Percentiles rank a stretch among this genome's conserved stretches.
These are phyloP conservation scores for Stenogyne calaminthoides DNA, from an alignment of 305 asterid species.

Conservation along the genomic window DNA sequence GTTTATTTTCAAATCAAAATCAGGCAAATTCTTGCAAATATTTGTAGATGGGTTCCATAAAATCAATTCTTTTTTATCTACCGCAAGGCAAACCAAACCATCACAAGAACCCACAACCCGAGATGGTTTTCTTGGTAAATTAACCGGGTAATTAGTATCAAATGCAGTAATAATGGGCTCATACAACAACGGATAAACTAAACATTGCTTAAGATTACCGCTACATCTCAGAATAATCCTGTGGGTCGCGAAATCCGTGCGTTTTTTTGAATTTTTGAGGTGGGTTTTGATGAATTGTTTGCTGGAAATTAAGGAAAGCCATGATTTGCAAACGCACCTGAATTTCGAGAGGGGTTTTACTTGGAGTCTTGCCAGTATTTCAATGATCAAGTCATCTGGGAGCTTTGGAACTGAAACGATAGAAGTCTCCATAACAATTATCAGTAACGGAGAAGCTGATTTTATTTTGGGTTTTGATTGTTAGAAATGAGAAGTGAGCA, in stretches of 20 bases:
- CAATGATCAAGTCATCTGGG: conserved; percentile 47
- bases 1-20: conserved; percentile 1
- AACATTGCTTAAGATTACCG: conserved; percentile 35
- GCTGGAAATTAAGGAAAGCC: conserved; percentile 46
- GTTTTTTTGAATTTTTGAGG: conserved; percentile 21
- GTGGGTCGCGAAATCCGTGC: conserved; percentile 25
- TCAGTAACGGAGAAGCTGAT: neutral
- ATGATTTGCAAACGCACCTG: conserved; percentile 51
- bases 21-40: conserved; percentile 40
- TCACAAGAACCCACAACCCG: conserved; percentile 57
- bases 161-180: conserved; percentile 28
- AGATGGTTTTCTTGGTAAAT: neutral
- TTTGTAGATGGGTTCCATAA: conserved; percentile 58
- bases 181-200: conserved; percentile 35
- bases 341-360: conserved; percentile 43
- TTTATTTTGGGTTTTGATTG: neutral
- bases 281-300: conserved; percentile 36
- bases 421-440: conserved; percentile 19
- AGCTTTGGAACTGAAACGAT: conserved; percentile 29
- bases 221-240: conserved; percentile 37
- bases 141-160: conserved; percentile 29
- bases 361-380: conserved; percentile 48
- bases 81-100: conserved; percentile 46
- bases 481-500: neutral
- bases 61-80: conserved; percentile 21